Conservation (phyloP, 805 yeast genomes). For the Scheffersomyces ergatensis region DNA sequence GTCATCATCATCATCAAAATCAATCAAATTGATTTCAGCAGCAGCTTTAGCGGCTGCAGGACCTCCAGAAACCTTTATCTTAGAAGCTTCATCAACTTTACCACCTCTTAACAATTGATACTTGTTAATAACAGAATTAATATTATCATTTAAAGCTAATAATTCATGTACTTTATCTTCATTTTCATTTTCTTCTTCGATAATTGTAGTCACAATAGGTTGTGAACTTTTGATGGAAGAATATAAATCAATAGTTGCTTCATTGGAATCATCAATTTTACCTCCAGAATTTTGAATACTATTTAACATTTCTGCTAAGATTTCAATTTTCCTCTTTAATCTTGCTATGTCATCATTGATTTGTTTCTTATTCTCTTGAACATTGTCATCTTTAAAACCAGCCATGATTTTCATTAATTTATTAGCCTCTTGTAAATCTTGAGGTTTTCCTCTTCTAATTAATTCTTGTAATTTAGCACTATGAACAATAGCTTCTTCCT, state of each 20-base stretch:
- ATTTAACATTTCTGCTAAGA: slow-evolving; percentile 82
- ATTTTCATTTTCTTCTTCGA: slow-evolving; percentile 71
- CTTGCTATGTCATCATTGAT: slow-evolving; percentile 82
- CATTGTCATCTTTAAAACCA: slow-evolving; percentile 86
- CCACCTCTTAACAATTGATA: slow-evolving; percentile 67
- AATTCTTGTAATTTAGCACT: slow-evolving; percentile 94
- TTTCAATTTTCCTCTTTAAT: slow-evolving; percentile 79
- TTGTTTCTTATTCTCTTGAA: slow-evolving; percentile 70
- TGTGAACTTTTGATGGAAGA: slow-evolving; percentile 77
- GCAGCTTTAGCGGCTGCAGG: slow-evolving; percentile 17
- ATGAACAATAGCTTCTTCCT: slow-evolving; percentile 90
- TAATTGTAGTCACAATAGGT: slow-evolving; percentile 81
- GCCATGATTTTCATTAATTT: slow-evolving; percentile 97
- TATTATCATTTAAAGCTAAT: slow-evolving; percentile 68
- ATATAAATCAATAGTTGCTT: slow-evolving; percentile 76
- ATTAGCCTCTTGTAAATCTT: slow-evolving; percentile 93
- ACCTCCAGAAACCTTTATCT: slow-evolving; percentile 34
- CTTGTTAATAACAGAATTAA: slow-evolving; percentile 66
- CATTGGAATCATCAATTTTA: slow-evolving; percentile 48
- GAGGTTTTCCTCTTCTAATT: slow-evolving; percentile 92
- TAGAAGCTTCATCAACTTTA: slow-evolving; percentile 51
- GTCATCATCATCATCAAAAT: slow-evolving; percentile 42
- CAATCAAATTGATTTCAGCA: slow-evolving; percentile 38
- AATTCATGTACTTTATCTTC: slow-evolving; percentile 62
- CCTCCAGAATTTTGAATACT: slow-evolving; percentile 41